These are phyloP conservation scores for Globisporangium iwayamae DNA, from an alignment of 352 stramenopile genomes.

Conservation along the genomic window DNA sequence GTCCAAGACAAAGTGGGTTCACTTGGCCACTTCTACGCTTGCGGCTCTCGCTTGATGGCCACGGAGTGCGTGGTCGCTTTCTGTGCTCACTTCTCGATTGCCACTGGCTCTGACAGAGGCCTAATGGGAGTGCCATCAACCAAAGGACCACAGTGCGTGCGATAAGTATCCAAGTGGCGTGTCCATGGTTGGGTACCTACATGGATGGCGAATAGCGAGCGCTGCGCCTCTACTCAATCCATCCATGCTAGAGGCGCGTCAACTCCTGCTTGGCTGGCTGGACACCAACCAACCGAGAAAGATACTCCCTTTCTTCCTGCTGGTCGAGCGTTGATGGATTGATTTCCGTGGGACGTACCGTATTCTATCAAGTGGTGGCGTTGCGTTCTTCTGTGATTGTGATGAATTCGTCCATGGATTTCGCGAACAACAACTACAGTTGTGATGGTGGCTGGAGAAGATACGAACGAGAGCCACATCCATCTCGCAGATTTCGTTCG, in stretches of 20 bases:
- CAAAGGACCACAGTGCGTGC: background rate
- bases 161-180: background rate
- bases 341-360: background rate
- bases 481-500: slow-evolving; percentile 7
- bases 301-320: background rate
- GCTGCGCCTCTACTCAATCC: background rate
- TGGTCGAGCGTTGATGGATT: background rate
- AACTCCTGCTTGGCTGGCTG: background rate
- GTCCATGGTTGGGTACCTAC: background rate
- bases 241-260: background rate
- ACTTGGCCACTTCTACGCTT: background rate
- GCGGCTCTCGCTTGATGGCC: background rate
- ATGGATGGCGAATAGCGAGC: background rate
- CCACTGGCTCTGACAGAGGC: background rate
- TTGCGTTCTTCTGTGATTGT: slow-evolving; percentile 1
- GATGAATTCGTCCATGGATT: background rate
- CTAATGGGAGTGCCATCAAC: background rate
- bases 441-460: background rate
- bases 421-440: background rate
- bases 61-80: background rate
- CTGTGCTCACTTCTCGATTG: background rate
- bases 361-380: slow-evolving; percentile 1
- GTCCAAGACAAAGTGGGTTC: background rate
- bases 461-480: background rate
- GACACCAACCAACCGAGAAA: background rate